These are phyloP conservation scores for Escallonia rubra DNA, from an alignment of 129 eudicot species.

Conservation along the genomic window DNA sequence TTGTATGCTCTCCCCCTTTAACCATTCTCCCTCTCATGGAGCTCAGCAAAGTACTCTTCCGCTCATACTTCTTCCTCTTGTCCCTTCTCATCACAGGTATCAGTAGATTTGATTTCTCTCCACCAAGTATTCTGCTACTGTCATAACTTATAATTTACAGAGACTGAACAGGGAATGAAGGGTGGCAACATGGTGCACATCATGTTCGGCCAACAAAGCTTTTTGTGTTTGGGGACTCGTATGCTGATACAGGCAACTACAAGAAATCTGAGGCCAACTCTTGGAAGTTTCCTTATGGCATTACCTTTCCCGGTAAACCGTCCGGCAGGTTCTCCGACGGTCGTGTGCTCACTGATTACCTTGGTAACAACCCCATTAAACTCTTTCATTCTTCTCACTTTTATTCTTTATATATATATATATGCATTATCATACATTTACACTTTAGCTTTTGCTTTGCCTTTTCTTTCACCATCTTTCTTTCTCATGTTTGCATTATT, in stretches of 20 bases:
- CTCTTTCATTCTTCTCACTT: neutral
- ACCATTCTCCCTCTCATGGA: slow-evolving; percentile 19
- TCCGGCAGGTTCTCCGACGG: slow-evolving; percentile 96
- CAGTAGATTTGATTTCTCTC: too few relatives aligned
- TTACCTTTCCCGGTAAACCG: slow-evolving; percentile 92
- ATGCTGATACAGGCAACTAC: slow-evolving; percentile 76
- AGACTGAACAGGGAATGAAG: slow-evolving; percentile 16
- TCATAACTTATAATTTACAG: neutral
- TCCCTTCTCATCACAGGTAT: slow-evolving; percentile 34
- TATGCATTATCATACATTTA: neutral
- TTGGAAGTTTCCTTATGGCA: slow-evolving; percentile 72
- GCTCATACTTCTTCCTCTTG: slow-evolving; percentile 16
- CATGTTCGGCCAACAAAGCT: slow-evolving; percentile 37
- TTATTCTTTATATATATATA: neutral
- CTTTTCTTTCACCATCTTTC: neutral
- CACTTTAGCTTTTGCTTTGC: neutral
- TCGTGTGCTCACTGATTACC: slow-evolving; percentile 76
- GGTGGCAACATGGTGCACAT: neutral
- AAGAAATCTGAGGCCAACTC: slow-evolving; percentile 39
- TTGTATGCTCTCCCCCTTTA: too few relatives aligned
- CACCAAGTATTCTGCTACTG: neutral
- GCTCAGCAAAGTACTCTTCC: slow-evolving; percentile 15
- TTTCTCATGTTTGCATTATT: neutral
- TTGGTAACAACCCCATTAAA: slow-evolving; percentile 36
- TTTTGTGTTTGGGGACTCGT: slow-evolving; percentile 87